These are phyloP conservation scores for Alternaria atra DNA, from an alignment of 2,329 filamentous ascomycete genomes.

Conservation along the genomic window DNA sequence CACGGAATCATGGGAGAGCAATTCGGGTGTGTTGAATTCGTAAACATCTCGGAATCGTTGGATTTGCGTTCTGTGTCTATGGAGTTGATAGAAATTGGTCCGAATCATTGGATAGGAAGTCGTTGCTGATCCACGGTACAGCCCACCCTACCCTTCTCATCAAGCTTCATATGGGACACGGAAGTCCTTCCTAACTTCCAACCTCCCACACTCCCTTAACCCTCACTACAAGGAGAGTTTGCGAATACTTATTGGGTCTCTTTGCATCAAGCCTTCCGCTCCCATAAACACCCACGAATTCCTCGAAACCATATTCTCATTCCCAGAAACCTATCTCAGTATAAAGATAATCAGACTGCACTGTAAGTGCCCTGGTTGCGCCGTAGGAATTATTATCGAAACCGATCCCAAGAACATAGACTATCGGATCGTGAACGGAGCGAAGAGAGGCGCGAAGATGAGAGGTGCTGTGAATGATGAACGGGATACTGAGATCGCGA, in stretches of 20 bases:
- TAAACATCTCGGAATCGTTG: not conserved
- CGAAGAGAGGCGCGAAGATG: not conserved
- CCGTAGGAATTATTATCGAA: not conserved
- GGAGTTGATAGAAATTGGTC: not conserved
- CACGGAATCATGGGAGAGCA: not conserved
- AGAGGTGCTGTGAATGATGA: not conserved
- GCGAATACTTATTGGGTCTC: not conserved
- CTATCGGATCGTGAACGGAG: rapidly evolving
- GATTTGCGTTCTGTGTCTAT: not conserved
- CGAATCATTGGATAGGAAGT: not conserved
- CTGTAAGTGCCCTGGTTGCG: not conserved
- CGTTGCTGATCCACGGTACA: not conserved
- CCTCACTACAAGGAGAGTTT: not conserved
- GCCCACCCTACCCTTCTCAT: not conserved
- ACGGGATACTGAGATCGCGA: not conserved
- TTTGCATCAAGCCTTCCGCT: not conserved
- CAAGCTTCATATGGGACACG: too few relatives aligned
- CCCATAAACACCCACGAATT: not conserved
- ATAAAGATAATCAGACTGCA: not conserved
- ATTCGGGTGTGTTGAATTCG: not conserved
- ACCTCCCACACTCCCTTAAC: not conserved
- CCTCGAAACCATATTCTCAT: rapidly evolving
- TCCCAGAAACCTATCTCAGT: rapidly evolving
- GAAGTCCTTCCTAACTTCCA: too few relatives aligned
- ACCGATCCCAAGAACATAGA: not conserved